phyloP scores from a whole-genome alignment of 257 asterid genomes.

The Scutellaria minor region DNA sequence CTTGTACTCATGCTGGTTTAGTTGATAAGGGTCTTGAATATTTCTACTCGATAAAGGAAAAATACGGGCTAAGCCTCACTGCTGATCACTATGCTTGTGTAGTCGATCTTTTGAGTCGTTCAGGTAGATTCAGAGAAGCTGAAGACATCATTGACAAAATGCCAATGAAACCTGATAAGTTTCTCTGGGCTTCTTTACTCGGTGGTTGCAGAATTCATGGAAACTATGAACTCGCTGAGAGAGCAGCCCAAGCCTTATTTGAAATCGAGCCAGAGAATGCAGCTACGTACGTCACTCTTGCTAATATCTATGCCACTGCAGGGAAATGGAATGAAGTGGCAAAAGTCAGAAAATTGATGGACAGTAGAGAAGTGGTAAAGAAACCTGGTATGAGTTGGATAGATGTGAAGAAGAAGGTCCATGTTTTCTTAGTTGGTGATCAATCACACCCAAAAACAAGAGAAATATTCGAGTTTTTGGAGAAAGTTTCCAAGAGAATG shows the following conservation, averaged over 20 bases:
- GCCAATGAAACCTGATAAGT: conserved; percentile 68
- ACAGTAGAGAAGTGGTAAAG: conserved; percentile 66
- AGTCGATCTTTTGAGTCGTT: conserved; percentile 71
- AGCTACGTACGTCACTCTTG: conserved; percentile 77
- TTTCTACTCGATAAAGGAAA: conserved; percentile 63
- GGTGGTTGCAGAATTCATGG: conserved; percentile 80
- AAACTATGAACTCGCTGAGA: conserved; percentile 60
- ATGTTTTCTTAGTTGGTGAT: conserved; percentile 66
- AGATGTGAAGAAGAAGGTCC: conserved; percentile 45
- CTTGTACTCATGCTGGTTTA: conserved; percentile 76
- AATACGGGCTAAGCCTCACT: conserved; percentile 52
- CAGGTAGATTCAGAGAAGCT: conserved; percentile 73
- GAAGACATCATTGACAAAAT: conserved; percentile 58
- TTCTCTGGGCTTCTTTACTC: conserved; percentile 76
- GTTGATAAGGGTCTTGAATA: conserved; percentile 71
- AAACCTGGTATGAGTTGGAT: conserved; percentile 82
- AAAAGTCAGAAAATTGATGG: conserved; percentile 62
- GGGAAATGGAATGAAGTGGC: conserved; percentile 74
- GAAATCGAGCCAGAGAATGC: conserved; percentile 72
- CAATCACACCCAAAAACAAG: conserved; percentile 50
- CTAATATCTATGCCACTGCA: conserved; percentile 64
- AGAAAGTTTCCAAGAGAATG: conserved; percentile 63
- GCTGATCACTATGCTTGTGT: conserved; percentile 76
- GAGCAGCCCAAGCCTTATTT: conserved; percentile 59
- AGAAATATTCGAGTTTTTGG: conserved; percentile 55